Percentiles rank a stretch among this genome's conserved stretches.
These are phyloP conservation scores for Pleodorina starrii DNA, from an alignment of 139 green algal genomes.

Conservation along the genomic window DNA sequence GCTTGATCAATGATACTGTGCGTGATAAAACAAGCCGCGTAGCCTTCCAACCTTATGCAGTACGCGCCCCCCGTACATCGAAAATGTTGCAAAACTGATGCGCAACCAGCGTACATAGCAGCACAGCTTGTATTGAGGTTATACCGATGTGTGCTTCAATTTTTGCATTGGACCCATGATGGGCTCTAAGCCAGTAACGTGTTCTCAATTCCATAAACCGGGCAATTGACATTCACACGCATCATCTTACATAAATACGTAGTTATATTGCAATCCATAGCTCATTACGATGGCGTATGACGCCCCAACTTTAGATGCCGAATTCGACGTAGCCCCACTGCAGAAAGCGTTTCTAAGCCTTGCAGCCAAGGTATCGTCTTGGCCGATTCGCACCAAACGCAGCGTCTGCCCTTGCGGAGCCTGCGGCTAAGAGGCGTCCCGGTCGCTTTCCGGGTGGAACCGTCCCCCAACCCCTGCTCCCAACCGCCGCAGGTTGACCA, in stretches of 20 bases:
- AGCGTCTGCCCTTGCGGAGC: too few relatives aligned
- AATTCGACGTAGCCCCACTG: constrained; percentile 49
- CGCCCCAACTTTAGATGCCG: neutral
- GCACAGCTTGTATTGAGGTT: neutral
- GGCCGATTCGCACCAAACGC: too few relatives aligned
- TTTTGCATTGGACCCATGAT: neutral
- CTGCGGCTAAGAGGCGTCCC: constrained; percentile 10
- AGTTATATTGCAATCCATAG: neutral
- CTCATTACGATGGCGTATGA: constrained; percentile 12
- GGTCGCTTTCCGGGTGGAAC: neutral
- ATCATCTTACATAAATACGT: neutral
- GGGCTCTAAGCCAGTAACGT: neutral
- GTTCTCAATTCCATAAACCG: neutral
- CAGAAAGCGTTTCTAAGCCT: constrained; percentile 55
- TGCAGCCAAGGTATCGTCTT: constrained; percentile 48
- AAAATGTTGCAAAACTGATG: too few relatives aligned
- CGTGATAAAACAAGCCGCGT: too few relatives aligned
- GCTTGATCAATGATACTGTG: too few relatives aligned
- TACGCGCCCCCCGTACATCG: too few relatives aligned
- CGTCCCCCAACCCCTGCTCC: neutral
- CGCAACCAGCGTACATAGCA: too few relatives aligned
- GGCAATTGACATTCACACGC: neutral
- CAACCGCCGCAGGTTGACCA: constrained; percentile 61
- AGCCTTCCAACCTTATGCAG: too few relatives aligned
- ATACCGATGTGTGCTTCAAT: neutral